Conservation (phyloP, 1,284 basidiomycete species). For the Somion occarium region DNA sequence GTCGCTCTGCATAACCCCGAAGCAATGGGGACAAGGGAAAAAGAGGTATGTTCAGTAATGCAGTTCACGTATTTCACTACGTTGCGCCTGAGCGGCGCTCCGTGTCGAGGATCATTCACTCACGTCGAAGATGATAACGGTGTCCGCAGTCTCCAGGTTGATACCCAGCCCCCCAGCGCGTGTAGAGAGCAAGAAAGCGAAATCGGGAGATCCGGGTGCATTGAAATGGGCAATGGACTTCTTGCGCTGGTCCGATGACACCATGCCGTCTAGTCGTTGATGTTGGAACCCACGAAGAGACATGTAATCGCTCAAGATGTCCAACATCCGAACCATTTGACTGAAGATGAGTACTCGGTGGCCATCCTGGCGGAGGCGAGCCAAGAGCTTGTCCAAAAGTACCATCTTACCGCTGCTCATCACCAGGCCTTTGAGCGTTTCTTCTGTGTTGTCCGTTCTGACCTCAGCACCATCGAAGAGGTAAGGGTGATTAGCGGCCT, state of each 20-base stretch:
- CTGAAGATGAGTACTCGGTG: conserved; percentile 98
- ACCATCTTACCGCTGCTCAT: conserved; percentile 99
- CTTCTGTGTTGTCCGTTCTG: conserved; percentile 72
- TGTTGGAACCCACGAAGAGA: conserved; percentile 79
- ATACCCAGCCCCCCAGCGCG: conserved; percentile 97
- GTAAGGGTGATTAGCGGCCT: conserved; percentile 97
- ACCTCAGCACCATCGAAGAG: conserved; percentile 95
- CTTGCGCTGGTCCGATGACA: conserved; percentile 79
- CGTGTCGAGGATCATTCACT: conserved; percentile 27
- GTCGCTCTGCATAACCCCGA: conserved; percentile 58
- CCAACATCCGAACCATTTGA: conserved; percentile 99
- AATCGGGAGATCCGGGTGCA: conserved; percentile 67
- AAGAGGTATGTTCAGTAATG: conserved; percentile 19
- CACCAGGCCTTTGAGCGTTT: conserved; percentile 91
- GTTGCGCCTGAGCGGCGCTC: neutral
- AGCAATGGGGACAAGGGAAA: conserved; percentile 13
- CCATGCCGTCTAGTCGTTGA: conserved; percentile 73
- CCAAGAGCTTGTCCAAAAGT: conserved; percentile 90
- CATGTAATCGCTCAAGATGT: conserved; percentile 99
- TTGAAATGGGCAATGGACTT: conserved; percentile 81
- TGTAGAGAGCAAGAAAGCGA: conserved; percentile 86
- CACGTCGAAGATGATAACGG: conserved; percentile 98
- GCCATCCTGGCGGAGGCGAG: conserved; percentile 84
- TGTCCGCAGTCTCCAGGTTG: conserved; percentile 97
- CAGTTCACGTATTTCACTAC: conserved; percentile 16